Conservation (phyloP, 305 asterid species). For the Solanum aculeatissimum region DNA sequence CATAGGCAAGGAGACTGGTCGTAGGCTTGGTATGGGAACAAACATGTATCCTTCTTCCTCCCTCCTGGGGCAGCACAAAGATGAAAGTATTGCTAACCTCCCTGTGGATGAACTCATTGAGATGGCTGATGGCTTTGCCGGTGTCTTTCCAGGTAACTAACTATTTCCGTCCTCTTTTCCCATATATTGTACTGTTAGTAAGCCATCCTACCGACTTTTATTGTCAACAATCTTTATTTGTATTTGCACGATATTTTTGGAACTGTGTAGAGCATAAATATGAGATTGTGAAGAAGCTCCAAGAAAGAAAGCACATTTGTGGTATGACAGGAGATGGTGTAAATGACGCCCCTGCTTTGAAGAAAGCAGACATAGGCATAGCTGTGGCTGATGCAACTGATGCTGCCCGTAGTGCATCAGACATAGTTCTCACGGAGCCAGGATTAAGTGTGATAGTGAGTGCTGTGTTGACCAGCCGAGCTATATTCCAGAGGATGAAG, state of each 20-base stretch:
- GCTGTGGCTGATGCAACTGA: conserved; percentile 77
- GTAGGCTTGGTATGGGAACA: conserved; percentile 74
- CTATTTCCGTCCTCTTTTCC: background rate
- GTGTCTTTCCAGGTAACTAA: conserved; percentile 59
- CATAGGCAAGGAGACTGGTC: conserved; percentile 66
- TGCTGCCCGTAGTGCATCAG: conserved; percentile 68
- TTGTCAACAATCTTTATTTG: background rate
- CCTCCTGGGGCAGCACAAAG: conserved; percentile 55
- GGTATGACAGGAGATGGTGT: conserved; percentile 88
- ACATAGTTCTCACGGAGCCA: conserved; percentile 57
- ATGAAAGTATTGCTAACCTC: conserved; percentile 37
- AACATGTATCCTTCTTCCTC: conserved; percentile 80
- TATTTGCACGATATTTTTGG: background rate
- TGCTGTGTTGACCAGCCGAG: conserved; percentile 65
- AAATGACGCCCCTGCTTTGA: conserved; percentile 64
- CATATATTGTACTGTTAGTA: background rate
- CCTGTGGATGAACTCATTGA: conserved; percentile 69
- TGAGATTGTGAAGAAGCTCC: conserved; percentile 62
- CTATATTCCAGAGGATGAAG: conserved; percentile 76
- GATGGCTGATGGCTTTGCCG: conserved; percentile 81
- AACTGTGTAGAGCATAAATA: conserved; percentile 47
- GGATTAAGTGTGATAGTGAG: conserved; percentile 68
- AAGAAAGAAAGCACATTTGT: conserved; percentile 54
- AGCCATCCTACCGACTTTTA: background rate
- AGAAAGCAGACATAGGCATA: conserved; percentile 65